Base-by-base conservation (phyloP, 768 basidiomycete genomes). In the Boletus fagicola region DNA sequence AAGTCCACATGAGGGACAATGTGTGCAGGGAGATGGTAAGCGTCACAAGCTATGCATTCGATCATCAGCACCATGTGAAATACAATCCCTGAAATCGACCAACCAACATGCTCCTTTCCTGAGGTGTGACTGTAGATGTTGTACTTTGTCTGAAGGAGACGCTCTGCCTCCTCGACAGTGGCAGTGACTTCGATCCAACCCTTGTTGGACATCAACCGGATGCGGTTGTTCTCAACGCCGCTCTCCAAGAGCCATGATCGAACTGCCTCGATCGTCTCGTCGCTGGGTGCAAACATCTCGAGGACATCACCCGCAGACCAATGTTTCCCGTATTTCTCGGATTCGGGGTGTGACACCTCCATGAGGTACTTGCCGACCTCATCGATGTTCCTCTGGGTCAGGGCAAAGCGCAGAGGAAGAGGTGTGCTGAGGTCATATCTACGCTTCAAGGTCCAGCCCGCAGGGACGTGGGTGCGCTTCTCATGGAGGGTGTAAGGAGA, bases 401-500 rank as follows among this genome's bases (percentile, higher is more conserved):
- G 63, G 10, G 38, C 38, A 39, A 39, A 39, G 16, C 38, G 38
- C 38, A 39, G 38, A 7, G 38, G 38, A 18, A 39, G 15, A 33
- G 57, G 44, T 3, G 62, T 50, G 45, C 66, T 64, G 12, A 75
- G 62, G 1, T 73, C 70, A 50, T 77, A 2, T 30, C 30, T 30
- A 8, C 31, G 31, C 31, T 33, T 33, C 31, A 33, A 33, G 31
- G 66, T 58, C 80, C 80, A 82, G 4, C 66, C 67, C 8, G 51
- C 8, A 10, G 77, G 77, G 11, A 71, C 65, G 24, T 46, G 60
- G 12, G 66, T 68, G 51, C 77, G 77, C 53, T 68, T 74, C 62
- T 79, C 78, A 53, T 78, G 77, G 31, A 77, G 57, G 57, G 31
- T 33, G 68, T 65, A 56, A 71, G 57, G 59, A 10, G 65, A 67